phyloP scores from a whole-genome alignment of 176 grass and related monocot species.

The Pharus latifolius region DNA sequence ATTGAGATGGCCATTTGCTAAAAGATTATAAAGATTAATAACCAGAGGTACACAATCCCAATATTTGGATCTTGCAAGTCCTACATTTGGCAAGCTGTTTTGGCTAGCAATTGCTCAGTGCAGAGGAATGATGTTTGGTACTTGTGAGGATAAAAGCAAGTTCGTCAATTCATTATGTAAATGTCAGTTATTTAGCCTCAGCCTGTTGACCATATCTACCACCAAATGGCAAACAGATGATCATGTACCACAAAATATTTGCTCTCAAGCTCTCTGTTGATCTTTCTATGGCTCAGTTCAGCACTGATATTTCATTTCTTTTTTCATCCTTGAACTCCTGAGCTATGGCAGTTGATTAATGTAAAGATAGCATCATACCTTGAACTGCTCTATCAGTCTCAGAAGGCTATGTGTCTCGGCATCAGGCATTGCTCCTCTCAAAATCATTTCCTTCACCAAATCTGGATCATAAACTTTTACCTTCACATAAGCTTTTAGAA shows the following conservation, averaged over 20 bases:
- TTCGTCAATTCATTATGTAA: no score
- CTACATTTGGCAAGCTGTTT: background rate
- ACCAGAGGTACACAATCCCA: background rate
- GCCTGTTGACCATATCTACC: background rate
- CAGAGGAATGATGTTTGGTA: no score
- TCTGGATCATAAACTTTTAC: slow-evolving; percentile 77
- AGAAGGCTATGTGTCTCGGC: slow-evolving; percentile 73
- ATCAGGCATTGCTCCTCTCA: slow-evolving; percentile 72
- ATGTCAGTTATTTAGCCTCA: no score
- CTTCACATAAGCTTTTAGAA: slow-evolving; percentile 77
- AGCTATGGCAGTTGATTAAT: background rate
- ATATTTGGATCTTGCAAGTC: background rate
- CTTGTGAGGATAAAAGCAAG: no score
- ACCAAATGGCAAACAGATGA: background rate
- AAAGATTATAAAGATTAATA: no score
- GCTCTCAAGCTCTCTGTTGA: background rate
- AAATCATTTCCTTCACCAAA: slow-evolving; percentile 71
- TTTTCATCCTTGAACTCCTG: background rate
- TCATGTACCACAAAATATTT: background rate
- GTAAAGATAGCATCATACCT: slow-evolving; percentile 18
- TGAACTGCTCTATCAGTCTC: slow-evolving; percentile 67
- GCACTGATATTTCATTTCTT: background rate
- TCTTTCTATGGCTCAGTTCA: background rate
- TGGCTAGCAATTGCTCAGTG: background rate
- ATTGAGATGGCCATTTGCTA: no score